Evolutionary conservation across 768 basidiomycete genomes (phyloP).

Genomic region (Rhodosporidiobolus sp.): DNA sequence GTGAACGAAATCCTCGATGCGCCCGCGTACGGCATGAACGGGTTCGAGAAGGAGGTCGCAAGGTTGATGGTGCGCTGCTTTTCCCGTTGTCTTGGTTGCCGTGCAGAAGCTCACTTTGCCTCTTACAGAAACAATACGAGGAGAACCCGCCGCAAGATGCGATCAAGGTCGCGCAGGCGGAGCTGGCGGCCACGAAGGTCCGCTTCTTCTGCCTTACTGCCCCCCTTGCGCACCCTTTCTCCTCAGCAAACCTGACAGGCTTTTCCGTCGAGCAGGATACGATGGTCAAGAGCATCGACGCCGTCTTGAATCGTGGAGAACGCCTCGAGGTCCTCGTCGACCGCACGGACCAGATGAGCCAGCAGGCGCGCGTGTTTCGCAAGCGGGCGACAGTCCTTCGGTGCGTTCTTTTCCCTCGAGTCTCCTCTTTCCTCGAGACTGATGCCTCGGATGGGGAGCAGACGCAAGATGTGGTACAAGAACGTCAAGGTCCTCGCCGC

Average conservation of each 20-base stretch:
- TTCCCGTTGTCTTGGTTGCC: background rate
- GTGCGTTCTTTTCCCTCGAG: background rate
- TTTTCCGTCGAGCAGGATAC: slow-evolving; percentile 29
- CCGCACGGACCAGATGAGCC: slow-evolving; percentile 85
- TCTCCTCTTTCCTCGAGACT: background rate
- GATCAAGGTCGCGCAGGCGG: slow-evolving; percentile 80
- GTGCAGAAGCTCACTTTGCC: too few species aligned
- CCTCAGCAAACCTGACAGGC: background rate
- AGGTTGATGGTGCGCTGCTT: slow-evolving; percentile 43
- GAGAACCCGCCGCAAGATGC: slow-evolving; percentile 80
- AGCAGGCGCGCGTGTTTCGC: slow-evolving; percentile 83
- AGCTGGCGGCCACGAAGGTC: slow-evolving; percentile 64
- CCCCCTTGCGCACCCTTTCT: too few species aligned
- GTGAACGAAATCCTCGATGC: slow-evolving; percentile 49
- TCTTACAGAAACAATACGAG: slow-evolving; percentile 75
- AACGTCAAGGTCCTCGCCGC: slow-evolving; percentile 50
- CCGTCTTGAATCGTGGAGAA: slow-evolving; percentile 84
- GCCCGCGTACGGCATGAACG: slow-evolving; percentile 48
- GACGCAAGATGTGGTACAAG: slow-evolving; percentile 53
- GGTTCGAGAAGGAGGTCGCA: slow-evolving; percentile 49
- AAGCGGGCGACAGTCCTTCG: slow-evolving; percentile 39
- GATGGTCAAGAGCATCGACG: slow-evolving; percentile 70
- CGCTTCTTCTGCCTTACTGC: background rate
- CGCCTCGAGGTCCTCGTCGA: slow-evolving; percentile 92
- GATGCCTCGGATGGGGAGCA: background rate